These are phyloP conservation scores for Rutstroemia sp. DNA, from an alignment of 2,329 filamentous ascomycete genomes.

Conservation along the genomic window DNA sequence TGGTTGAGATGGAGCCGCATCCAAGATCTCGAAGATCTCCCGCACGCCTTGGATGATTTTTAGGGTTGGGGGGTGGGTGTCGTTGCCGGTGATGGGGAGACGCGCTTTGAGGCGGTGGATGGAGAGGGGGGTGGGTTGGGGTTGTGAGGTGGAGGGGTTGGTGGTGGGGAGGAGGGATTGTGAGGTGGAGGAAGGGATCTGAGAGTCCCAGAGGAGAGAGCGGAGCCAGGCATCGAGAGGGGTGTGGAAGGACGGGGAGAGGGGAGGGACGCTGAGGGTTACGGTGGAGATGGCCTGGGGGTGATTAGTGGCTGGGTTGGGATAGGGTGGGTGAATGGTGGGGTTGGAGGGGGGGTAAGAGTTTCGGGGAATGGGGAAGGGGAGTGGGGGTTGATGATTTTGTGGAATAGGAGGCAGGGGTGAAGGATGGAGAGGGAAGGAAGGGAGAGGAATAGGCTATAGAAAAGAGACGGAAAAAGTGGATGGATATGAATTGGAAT, in stretches of 20 bases:
- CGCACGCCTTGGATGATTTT: constrained; percentile 87
- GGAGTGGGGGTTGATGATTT: neutral
- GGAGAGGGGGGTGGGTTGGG: constrained; percentile 36
- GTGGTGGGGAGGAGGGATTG: neutral
- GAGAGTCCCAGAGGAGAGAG: constrained; percentile 14
- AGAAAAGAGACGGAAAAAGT: too few species aligned
- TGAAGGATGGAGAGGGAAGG: neutral
- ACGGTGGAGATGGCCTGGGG: constrained; percentile 74
- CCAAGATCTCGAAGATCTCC: constrained; percentile 87
- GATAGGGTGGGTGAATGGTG: neutral
- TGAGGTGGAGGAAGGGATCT: neutral
- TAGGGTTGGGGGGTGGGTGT: constrained; percentile 54
- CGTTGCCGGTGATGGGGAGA: constrained; percentile 53
- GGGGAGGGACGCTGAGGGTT: constrained; percentile 56
- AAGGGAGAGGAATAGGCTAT: neutral
- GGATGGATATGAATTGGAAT: too few species aligned
- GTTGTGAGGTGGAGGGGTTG: too few species aligned
- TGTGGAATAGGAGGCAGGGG: neutral
- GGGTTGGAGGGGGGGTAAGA: neutral
- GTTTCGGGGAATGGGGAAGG: neutral
- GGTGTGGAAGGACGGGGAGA: constrained; percentile 50
- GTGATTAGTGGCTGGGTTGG: neutral
- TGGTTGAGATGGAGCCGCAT: constrained; percentile 32
- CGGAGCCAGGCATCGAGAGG: constrained; percentile 23
- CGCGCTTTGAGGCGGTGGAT: constrained; percentile 86